Evolutionary conservation across 192 early-diverging fungal species (phyloP).

Genomic region (Coemansia guatemalensis): DNA sequence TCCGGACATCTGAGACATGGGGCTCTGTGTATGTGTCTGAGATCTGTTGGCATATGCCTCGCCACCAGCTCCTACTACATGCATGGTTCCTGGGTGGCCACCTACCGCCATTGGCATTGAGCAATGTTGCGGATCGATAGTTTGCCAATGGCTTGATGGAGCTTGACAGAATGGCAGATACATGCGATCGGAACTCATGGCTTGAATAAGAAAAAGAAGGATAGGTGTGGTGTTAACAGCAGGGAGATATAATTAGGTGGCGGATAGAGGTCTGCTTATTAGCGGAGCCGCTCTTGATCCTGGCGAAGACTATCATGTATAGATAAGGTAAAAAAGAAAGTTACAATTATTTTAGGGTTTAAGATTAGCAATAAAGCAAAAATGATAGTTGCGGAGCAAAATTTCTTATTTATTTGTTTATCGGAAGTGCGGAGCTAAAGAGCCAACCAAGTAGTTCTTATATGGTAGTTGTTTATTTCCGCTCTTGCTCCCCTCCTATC

Average conservation of each 20-base stretch:
- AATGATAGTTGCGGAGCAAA: not conserved
- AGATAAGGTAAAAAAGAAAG: not conserved
- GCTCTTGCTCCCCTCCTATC: not conserved
- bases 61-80: not conserved
- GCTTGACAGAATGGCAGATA: slow-evolving; percentile 6
- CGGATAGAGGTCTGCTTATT: not conserved
- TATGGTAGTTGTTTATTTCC: not conserved
- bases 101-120: not conserved
- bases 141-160: slow-evolving; percentile 8
- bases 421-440: not conserved
- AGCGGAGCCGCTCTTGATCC: not conserved
- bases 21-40: not conserved
- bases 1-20: not conserved
- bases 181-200: slow-evolving; percentile 14
- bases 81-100: not conserved
- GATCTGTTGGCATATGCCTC: not conserved
- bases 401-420: not conserved
- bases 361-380: not conserved
- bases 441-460: not conserved
- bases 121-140: slow-evolving; percentile 5
- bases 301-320: not conserved
- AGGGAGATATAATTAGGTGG: not conserved
- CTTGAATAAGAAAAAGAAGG: slow-evolving; percentile 5
- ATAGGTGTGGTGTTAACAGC: not conserved
- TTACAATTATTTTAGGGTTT: not conserved